A percentile compares a stretch with the other conserved stretches of the same genome.
Evolutionary conservation across 2,329 filamentous ascomycete genomes (phyloP).

Genomic region (Talaromyces amestolkiae): DNA sequence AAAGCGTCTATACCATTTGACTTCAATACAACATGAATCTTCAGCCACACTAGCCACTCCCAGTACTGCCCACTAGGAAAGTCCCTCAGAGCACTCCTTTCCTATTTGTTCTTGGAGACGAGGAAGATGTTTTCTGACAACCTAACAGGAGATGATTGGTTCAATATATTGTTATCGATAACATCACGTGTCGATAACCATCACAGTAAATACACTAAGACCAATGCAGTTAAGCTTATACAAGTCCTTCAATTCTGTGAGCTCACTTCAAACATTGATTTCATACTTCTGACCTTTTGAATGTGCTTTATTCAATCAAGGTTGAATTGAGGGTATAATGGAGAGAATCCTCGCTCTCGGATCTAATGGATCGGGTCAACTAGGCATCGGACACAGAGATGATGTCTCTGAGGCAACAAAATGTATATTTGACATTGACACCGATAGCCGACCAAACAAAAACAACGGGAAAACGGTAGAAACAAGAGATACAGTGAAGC

Average conservation of each 20-base stretch:
- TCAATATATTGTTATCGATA: too few species aligned
- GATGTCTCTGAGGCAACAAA: slow-evolving; percentile 66
- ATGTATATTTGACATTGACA: slow-evolving; percentile 51
- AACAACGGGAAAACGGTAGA: slow-evolving; percentile 22
- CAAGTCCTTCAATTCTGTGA: neutral
- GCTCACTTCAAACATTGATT: neutral
- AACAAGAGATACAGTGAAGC: slow-evolving; percentile 21
- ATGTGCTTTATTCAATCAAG: neutral
- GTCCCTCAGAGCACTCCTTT: neutral
- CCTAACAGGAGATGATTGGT: too few species aligned
- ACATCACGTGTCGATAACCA: neutral
- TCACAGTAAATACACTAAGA: neutral
- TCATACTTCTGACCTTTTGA: neutral
- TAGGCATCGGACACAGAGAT: slow-evolving; percentile 68
- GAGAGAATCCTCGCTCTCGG: slow-evolving; percentile 54
- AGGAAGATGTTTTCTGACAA: too few species aligned
- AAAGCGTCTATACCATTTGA: neutral
- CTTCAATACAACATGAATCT: neutral
- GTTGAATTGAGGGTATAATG: neutral
- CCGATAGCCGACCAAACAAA: neutral
- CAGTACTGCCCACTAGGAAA: neutral
- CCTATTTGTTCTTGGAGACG: too few species aligned
- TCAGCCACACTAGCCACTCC: neutral
- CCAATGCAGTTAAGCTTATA: neutral
- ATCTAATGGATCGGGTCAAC: slow-evolving; percentile 73